phyloP scores from a whole-genome alignment of 1,284 basidiomycete species.

The Trichosporon faecale region DNA sequence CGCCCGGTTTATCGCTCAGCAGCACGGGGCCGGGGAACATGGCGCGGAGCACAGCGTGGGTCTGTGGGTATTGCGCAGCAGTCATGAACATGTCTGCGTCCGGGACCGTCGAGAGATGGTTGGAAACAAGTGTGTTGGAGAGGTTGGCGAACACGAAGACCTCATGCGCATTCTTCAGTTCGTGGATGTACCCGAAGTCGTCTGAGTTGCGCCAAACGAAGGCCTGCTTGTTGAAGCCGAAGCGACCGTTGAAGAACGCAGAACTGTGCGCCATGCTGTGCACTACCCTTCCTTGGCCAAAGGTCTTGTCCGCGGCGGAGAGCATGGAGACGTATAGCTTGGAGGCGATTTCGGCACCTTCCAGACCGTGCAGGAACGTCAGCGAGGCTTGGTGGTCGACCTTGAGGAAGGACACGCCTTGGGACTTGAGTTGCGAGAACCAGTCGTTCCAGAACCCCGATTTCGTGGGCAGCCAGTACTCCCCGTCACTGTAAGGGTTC shows the following conservation, averaged over 20 bases:
- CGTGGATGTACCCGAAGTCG: constrained; percentile 35
- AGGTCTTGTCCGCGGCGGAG: constrained; percentile 25
- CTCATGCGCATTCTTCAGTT: constrained; percentile 24
- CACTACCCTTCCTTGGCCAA: constrained; percentile 31
- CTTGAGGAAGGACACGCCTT: constrained; percentile 41
- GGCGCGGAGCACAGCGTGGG: constrained; percentile 37
- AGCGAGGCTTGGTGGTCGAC: constrained; percentile 37
- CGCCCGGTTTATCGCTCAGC: constrained; percentile 35
- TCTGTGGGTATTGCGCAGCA: constrained; percentile 22
- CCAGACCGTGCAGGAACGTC: constrained; percentile 19
- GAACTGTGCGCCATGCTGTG: constrained; percentile 43
- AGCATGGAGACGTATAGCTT: constrained; percentile 30
- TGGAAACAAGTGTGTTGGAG: constrained; percentile 31
- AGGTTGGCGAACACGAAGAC: constrained; percentile 36
- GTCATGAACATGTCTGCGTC: constrained; percentile 47
- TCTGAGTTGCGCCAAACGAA: constrained; percentile 31
- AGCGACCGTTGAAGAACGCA: constrained; percentile 32
- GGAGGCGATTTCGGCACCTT: constrained; percentile 16
- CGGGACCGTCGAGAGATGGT: constrained; percentile 31
- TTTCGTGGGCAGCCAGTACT: constrained; percentile 33
- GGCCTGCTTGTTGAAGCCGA: constrained; percentile 15
- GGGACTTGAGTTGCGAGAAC: constrained; percentile 28
- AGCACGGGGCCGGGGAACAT: constrained; percentile 37
- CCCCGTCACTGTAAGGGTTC: not conserved
- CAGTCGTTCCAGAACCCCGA: constrained; percentile 39